Conservation (phyloP, 768 basidiomycete species). For the Tylopilus intermedius region DNA sequence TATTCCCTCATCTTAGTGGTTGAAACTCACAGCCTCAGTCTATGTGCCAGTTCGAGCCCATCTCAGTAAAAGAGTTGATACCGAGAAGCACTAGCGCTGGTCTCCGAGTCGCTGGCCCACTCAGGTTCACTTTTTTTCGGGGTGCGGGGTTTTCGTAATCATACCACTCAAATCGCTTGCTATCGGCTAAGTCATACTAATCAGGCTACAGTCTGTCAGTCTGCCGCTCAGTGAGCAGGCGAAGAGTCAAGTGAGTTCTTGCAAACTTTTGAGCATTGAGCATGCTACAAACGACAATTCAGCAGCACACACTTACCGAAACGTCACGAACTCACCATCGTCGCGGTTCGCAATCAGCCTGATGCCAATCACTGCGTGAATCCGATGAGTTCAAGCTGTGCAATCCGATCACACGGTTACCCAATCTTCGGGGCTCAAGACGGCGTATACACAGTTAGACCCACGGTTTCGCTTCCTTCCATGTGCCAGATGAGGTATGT, state of each 20-base stretch:
- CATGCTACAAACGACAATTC: not conserved
- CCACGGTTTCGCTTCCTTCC: slow-evolving; percentile 6
- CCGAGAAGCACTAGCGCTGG: not conserved
- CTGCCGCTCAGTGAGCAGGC: no score
- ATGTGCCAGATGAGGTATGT: slow-evolving; percentile 15
- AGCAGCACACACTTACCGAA: not conserved
- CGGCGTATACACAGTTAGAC: not conserved
- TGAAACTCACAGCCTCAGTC: no score
- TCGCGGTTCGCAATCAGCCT: not conserved
- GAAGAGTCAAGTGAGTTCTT: not conserved
- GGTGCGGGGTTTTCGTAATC: not conserved
- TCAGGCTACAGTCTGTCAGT: no score
- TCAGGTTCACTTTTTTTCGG: not conserved
- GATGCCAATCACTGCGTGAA: not conserved
- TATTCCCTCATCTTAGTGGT: no score
- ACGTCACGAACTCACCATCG: not conserved
- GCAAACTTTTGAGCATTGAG: not conserved
- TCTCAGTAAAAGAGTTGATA: no score
- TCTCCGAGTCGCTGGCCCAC: not conserved
- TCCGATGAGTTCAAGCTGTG: not conserved
- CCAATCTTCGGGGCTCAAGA: not conserved
- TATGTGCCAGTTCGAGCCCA: no score
- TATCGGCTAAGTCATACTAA: not conserved
- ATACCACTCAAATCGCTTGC: not conserved
- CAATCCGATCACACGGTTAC: slow-evolving; percentile 13